phyloP scores from a whole-genome alignment of 2,329 filamentous ascomycete genomes.

The Penicillium concentricum region DNA sequence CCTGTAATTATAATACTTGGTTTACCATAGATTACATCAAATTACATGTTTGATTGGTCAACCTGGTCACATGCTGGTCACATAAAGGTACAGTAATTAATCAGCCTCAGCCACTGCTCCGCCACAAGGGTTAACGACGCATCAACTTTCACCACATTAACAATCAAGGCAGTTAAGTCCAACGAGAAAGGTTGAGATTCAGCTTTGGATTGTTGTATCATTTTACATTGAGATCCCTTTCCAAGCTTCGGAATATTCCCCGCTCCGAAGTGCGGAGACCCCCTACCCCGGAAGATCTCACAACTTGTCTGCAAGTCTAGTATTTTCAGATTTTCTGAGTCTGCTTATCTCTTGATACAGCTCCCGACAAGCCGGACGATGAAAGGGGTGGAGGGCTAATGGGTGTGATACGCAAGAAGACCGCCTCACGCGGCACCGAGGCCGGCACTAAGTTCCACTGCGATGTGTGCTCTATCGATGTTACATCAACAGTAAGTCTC shows the following conservation, averaged over 20 bases:
- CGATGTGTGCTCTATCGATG: conserved; percentile 93
- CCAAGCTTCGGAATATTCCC: conserved; percentile 10
- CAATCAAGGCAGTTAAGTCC: not conserved
- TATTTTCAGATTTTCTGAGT: conserved; percentile 27
- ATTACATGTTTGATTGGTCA: not conserved
- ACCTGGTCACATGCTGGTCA: not conserved
- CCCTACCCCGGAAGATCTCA: conserved; percentile 18
- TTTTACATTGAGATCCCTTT: not conserved
- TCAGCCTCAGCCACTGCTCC: conserved; percentile 8
- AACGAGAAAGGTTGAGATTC: not conserved
- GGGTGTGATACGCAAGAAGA: conserved; percentile 97
- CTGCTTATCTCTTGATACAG: conserved; percentile 27
- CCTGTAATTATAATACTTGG: conserved; percentile 6
- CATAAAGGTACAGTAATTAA: conserved; percentile 4
- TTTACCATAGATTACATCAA: not conserved
- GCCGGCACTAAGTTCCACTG: conserved; percentile 94
- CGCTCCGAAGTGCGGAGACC: conserved; percentile 24
- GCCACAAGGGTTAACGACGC: conserved; percentile 12
- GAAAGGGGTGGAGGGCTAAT: conserved; percentile 53
- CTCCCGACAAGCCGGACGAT: conserved; percentile 40
- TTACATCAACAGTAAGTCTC: conserved; percentile 81
- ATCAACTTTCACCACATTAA: not conserved
- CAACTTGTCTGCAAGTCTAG: conserved; percentile 4
- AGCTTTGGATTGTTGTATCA: not conserved
- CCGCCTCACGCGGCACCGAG: conserved; percentile 77